A percentile compares a stretch with the other conserved stretches of the same genome.
Conservation (phyloP, 352 stramenopile species). For the Pythium utonaiense region DNA sequence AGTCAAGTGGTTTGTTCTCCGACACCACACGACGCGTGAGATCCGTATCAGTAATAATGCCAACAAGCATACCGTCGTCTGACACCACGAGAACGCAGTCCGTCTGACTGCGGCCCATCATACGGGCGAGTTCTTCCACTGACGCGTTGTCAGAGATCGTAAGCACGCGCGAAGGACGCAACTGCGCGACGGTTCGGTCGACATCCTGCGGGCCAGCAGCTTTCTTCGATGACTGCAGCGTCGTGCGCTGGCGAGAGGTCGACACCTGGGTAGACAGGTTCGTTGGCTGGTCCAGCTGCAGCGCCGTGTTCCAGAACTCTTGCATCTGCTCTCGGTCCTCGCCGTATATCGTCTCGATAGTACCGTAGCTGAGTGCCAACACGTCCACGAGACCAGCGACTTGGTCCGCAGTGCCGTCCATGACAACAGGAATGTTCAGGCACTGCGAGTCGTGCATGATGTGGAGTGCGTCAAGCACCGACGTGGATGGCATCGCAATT, state of each 20-base stretch:
- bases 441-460: conserved; percentile 88
- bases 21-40: conserved; percentile 80
- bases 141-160: conserved; percentile 75
- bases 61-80: conserved; percentile 82
- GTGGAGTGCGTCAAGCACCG: conserved; percentile 82
- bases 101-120: conserved; percentile 88
- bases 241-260: conserved; percentile 44
- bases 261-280: conserved; percentile 31
- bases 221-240: conserved; percentile 40
- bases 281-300: conserved; percentile 73
- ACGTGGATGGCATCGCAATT: conserved; percentile 56
- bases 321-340: conserved; percentile 86
- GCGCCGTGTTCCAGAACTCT: conserved; percentile 86
- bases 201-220: conserved; percentile 56
- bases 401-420: conserved; percentile 49
- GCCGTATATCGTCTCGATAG: conserved; percentile 86
- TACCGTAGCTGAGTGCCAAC: conserved; percentile 81
- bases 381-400: conserved; percentile 84
- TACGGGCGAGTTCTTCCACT: conserved; percentile 83
- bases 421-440: conserved; percentile 77
- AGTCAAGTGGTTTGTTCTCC: conserved; percentile 68
- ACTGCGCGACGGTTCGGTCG: conserved; percentile 73
- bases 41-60: conserved; percentile 95
- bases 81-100: conserved; percentile 93
- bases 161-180: conserved; percentile 87